Conservation (phyloP, 257 asterid species). For the Verbena officinalis region DNA sequence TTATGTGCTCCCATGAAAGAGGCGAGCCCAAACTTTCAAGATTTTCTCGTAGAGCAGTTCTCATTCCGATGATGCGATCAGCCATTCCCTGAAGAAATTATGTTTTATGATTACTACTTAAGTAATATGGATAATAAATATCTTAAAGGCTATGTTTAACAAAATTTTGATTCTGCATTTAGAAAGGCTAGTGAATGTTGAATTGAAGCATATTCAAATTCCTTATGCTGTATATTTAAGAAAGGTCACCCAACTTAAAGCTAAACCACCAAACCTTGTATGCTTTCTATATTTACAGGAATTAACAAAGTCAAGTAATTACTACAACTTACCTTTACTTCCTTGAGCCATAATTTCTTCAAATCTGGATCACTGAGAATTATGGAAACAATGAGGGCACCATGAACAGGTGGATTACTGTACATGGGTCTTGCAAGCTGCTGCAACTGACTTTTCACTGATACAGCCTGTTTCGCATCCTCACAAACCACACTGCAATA, state of each 20-base stretch:
- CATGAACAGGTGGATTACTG: conserved; percentile 97
- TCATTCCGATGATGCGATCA: conserved; percentile 92
- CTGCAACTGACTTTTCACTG: conserved; percentile 98
- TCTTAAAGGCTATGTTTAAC: not conserved
- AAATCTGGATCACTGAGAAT: conserved; percentile 82
- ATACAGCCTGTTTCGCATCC: conserved; percentile 91
- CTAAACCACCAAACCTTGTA: not conserved
- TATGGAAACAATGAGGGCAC: conserved; percentile 79
- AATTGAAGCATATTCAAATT: not conserved
- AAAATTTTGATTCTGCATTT: not conserved
- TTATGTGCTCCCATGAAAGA: conserved; percentile 92
- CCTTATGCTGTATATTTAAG: not conserved
- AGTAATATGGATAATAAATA: not conserved
- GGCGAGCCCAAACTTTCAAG: conserved; percentile 91
- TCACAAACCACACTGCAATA: conserved; percentile 82
- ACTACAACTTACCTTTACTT: conserved; percentile 74
- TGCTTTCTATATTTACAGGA: not conserved
- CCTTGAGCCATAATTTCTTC: conserved; percentile 87
- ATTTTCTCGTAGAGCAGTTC: conserved; percentile 74
- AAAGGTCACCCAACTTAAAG: not conserved
- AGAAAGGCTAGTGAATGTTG: not conserved
- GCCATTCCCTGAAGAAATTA: conserved; percentile 83
- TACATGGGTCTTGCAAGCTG: conserved; percentile 98
- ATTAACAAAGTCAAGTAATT: not conserved
- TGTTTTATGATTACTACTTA: not conserved